A percentile compares a stretch with the other conserved stretches of the same genome.
Evolutionary conservation across 495 filamentous ascomycete species (phyloP).

Genomic region (Schizothecium vesticola): DNA sequence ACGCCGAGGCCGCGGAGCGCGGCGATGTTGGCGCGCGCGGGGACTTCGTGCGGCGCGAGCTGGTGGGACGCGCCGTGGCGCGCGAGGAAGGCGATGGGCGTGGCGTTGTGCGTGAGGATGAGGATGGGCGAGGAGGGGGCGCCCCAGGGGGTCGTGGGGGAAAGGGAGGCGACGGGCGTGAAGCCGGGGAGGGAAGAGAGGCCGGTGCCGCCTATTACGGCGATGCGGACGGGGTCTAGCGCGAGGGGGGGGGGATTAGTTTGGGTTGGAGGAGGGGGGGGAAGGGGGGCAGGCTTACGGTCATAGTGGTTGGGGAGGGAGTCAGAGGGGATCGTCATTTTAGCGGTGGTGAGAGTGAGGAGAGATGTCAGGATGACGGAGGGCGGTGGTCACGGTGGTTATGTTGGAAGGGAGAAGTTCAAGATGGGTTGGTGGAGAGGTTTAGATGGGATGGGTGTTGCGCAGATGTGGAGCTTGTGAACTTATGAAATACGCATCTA

Average conservation of each 20-base stretch:
- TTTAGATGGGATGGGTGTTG: neutral
- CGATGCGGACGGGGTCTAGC: constrained; percentile 60
- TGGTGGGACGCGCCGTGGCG: constrained; percentile 87
- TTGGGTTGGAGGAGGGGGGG: neutral
- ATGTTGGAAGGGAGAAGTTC: neutral
- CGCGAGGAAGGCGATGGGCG: constrained; percentile 87
- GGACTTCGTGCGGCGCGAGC: constrained; percentile 86
- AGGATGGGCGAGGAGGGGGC: constrained; percentile 81
- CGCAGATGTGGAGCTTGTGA: neutral
- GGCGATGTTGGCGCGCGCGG: constrained; percentile 88
- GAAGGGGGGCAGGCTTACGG: constrained; percentile 2
- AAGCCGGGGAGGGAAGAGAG: constrained; percentile 68
- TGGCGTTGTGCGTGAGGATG: constrained; percentile 76
- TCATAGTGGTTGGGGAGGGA: constrained; percentile 20
- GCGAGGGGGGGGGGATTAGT: neutral
- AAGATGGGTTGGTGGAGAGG: neutral
- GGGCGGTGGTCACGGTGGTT: neutral
- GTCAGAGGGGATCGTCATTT: neutral
- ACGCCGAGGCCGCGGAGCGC: constrained; percentile 87
- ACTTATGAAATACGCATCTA: neutral
- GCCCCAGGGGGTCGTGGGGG: constrained; percentile 83
- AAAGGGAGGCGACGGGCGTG: constrained; percentile 70
- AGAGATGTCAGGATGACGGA: neutral
- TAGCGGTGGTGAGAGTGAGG: neutral
- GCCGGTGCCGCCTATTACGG: constrained; percentile 95